Conservation (phyloP, 176 grass and related monocot species). For the Ananas comosus region DNA sequence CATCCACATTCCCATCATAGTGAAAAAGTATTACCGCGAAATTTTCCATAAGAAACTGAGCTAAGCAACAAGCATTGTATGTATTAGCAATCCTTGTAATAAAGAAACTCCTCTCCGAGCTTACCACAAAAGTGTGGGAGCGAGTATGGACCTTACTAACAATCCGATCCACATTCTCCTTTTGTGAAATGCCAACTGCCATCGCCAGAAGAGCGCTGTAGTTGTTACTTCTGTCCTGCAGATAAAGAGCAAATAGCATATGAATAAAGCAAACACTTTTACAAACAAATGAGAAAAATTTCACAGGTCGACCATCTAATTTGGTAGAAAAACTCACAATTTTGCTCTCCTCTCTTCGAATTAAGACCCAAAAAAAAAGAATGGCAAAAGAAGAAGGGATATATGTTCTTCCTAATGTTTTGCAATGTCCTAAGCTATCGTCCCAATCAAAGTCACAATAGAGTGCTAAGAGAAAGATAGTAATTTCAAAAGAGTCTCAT, state of each 20-base stretch:
- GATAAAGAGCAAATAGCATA: background rate
- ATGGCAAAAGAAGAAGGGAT: no score
- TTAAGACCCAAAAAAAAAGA: no score
- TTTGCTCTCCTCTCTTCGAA: no score
- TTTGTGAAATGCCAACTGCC: conserved; percentile 5
- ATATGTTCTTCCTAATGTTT: no score
- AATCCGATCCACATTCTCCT: background rate
- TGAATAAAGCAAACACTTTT: background rate
- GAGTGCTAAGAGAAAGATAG: no score
- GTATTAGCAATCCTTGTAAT: background rate
- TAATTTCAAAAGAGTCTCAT: background rate
- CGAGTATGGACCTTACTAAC: background rate
- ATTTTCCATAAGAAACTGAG: background rate
- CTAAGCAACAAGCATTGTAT: background rate
- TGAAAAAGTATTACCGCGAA: conserved; percentile 4
- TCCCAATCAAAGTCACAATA: background rate
- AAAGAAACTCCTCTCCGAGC: background rate
- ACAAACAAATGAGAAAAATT: background rate
- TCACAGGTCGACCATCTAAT: no score
- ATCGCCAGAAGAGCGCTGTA: background rate
- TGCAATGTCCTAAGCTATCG: no score
- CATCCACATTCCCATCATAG: conserved; percentile 2
- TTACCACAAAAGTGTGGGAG: background rate
- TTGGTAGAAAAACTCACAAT: no score
- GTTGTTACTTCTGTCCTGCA: background rate